Conservation (phyloP, 768 basidiomycete genomes). For the Suillus subalutaceus region DNA sequence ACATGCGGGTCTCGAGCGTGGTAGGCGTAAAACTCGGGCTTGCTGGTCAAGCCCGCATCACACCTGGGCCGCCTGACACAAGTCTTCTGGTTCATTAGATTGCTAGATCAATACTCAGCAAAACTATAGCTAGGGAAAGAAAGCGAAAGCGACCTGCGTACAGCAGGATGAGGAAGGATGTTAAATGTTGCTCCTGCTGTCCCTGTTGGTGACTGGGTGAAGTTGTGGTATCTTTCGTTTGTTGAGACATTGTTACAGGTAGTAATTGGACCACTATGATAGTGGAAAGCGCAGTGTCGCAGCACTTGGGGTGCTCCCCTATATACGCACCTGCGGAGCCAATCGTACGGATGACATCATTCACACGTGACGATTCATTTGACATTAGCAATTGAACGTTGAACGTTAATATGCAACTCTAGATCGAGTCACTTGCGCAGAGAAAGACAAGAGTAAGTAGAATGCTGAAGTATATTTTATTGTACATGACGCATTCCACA, state of each 20-base stretch:
- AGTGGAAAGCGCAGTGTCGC: not conserved
- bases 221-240: constrained; percentile 1
- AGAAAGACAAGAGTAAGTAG: not conserved
- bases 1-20: constrained; percentile 55
- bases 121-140: not conserved
- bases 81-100: constrained; percentile 62
- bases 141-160: constrained; percentile 28
- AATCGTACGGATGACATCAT: not conserved
- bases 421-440: not conserved
- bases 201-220: not conserved
- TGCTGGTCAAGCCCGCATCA: constrained; percentile 40
- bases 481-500: constrained; percentile 14
- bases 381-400: not conserved
- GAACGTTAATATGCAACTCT: not conserved
- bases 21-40: constrained; percentile 46
- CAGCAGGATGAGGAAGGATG: constrained; percentile 67
- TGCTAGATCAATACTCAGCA: constrained; percentile 39
- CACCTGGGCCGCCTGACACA: constrained; percentile 37
- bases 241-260: not conserved
- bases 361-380: not conserved
- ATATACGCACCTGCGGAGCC: not conserved
- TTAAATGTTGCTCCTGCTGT: constrained; percentile 44
- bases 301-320: not conserved
- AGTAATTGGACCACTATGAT: not conserved
- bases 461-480: constrained; percentile 12